Base-by-base conservation (phyloP, 192 early-diverging fungal species). In the Phycomyces blakesleeanus region DNA sequence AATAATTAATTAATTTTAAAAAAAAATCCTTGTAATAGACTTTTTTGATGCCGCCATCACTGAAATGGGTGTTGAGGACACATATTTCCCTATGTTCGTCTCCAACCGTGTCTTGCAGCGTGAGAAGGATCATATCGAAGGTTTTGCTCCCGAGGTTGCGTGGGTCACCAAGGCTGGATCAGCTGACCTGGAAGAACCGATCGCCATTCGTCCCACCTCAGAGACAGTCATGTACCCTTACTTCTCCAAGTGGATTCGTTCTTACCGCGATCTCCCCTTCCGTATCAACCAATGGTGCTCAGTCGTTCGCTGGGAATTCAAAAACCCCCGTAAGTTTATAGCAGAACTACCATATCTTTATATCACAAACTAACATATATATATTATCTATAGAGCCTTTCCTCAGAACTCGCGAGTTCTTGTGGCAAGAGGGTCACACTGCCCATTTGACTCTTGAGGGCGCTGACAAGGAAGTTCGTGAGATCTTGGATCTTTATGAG, bases 21-120 rank as follows among this genome's bases (percentile, higher is more conserved):
- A n/a, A n/a, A n/a, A n/a, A n/a, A n/a, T n/a, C n/a, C n/a, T n/a
- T n/a, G n/a, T n/a, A n/a, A n/a, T 71, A 91, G 86, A 84, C 64
- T 99, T 93, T 80, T 95, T 99, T 76, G 93, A 93, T 57, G 85
- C 68, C 21, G 87, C 80, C 15, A 98, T 99, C 72, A 88, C 89
- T 63, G 85, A 95, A 55, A 74, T 93, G 70, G 96, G 96, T 53
- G 94, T 99, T 21, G 93, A 95, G 64, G 93, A 98, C 77, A 89
- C 90, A 72, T 99, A 97, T 80, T 99, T 99, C 86, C 97, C 97
- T 55, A 99, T 99, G 96, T 99, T 99, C 78, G 93, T 99, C 14
- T 89, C 94, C 16, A 78, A 80, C 62, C 77, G 83, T 63, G 87
- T 88, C 49, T 83, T 99, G 67, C 88, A 99, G 66, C 83, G 84